Evolutionary conservation across 169 alveolate genomes (phyloP), one percentile per base, ranked within the genome.

Genomic region (Theileria orientalis): DNA sequence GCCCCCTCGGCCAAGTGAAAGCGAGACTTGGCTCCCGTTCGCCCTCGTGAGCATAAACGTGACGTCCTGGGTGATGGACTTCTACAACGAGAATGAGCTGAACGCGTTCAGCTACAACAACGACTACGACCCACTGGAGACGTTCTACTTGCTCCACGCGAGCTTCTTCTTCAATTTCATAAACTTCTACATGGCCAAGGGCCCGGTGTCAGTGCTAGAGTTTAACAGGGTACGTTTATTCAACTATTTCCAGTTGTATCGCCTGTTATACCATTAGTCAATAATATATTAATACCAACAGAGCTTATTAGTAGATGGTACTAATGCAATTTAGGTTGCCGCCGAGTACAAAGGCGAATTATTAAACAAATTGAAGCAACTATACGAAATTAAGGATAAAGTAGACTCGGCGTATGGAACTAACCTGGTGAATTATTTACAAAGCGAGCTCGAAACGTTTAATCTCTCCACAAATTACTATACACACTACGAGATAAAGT

Each of bases 1-100:
- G n/a, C n/a, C n/a, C n/a, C n/a, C n/a, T n/a, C n/a, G n/a, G n/a
- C n/a, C n/a, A n/a, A n/a, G n/a, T n/a, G n/a, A n/a, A n/a, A n/a
- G n/a, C n/a, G n/a, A n/a, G 16, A 49, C 67, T 13, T 82, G 89
- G 89, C 54, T 82, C 69, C 89, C 89, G 5, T 82, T 64, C 33
- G 84, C 89, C 9, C 61, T 82, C 25, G 73, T 86, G 1, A 82
- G 89, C 35, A 66, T 82, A 14, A 82, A 82, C 37, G 89, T 82
- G 9, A 82, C 89, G 7, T 44, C 85, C 14, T 82, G 89, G 89
- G 72, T 74, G 1, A 29, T 82, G 25, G 89, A 82, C 16, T 69
- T 62, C 30, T 41, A 46, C 75, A 82, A 37, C 59, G 59, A 52
- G 27, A 49, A 60, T 21, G 73, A 73, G 61, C 71, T 66, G 14